Evolutionary conservation across 1,139 yeast genomes (phyloP).

Genomic region (Blastobotrys ciferrii): DNA sequence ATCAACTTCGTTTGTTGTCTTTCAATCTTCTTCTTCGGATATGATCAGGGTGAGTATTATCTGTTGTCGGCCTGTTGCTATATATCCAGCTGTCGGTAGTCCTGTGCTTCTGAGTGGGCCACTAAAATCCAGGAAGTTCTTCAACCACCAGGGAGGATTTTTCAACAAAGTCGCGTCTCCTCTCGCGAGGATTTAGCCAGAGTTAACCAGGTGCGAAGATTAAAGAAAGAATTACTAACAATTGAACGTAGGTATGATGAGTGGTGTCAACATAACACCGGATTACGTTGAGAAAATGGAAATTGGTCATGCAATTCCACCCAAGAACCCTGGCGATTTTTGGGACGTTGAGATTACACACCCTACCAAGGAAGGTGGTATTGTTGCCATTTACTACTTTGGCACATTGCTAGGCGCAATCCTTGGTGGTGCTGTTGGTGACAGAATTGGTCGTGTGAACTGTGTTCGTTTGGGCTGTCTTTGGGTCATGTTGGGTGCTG

Average conservation of each 20-base stretch:
- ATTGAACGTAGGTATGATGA: too few relatives aligned
- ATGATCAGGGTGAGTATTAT: too few relatives aligned
- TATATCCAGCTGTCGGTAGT: too few relatives aligned
- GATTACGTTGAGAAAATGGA: conserved; percentile 37
- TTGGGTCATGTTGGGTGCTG: conserved; percentile 36
- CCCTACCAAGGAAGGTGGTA: conserved; percentile 44
- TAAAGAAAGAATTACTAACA: too few relatives aligned
- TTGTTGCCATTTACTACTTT: conserved; percentile 40
- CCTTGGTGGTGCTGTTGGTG: conserved; percentile 33
- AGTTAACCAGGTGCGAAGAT: too few relatives aligned
- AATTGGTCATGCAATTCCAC: conserved; percentile 28
- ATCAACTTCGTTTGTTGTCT: conserved; percentile 27
- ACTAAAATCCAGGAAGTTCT: too few relatives aligned
- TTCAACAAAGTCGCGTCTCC: too few relatives aligned
- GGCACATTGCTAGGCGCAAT: conserved; percentile 40
- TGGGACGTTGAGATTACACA: conserved; percentile 33
- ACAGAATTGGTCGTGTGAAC: conserved; percentile 35
- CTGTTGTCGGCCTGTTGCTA: too few relatives aligned
- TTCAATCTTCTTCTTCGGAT: conserved; percentile 49
- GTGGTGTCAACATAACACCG: conserved; percentile 47
- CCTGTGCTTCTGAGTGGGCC: too few relatives aligned
- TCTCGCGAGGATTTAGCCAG: too few relatives aligned
- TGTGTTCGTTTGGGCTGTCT: conserved; percentile 33
- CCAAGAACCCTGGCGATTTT: conserved; percentile 22
- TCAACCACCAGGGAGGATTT: too few relatives aligned